phyloP scores from a whole-genome alignment of 129 eudicot genomes.

The Escallonia rubra region DNA sequence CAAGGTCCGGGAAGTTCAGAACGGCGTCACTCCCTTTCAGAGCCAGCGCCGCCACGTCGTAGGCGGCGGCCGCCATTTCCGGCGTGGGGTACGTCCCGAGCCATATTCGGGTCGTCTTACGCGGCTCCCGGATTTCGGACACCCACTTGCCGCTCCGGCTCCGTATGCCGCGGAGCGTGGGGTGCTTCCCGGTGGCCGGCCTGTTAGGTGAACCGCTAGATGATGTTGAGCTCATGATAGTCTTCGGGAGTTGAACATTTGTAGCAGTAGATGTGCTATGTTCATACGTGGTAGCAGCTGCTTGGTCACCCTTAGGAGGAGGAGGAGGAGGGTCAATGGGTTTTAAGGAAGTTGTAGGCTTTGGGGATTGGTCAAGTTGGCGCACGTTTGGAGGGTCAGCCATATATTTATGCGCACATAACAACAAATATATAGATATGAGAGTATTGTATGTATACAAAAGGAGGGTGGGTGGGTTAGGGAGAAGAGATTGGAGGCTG shows the following conservation, averaged over 20 bases:
- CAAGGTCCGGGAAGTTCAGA: slow-evolving; percentile 48
- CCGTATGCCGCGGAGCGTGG: slow-evolving; percentile 41
- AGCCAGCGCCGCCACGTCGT: slow-evolving; percentile 70
- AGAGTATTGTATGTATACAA: background rate
- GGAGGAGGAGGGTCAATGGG: slow-evolving; percentile 6
- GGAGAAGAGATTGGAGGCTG: background rate
- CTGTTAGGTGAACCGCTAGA: slow-evolving; percentile 17
- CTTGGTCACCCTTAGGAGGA: slow-evolving; percentile 2
- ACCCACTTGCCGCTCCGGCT: slow-evolving; percentile 67
- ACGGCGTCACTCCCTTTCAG: slow-evolving; percentile 35
- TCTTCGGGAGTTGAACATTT: background rate
- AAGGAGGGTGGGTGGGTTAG: background rate
- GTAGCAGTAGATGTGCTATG: slow-evolving; percentile 9
- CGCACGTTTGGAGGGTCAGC: slow-evolving; percentile 20
- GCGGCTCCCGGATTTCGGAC: slow-evolving; percentile 66
- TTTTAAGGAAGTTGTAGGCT: background rate
- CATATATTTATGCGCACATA: background rate
- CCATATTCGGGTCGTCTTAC: slow-evolving; percentile 60
- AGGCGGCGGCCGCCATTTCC: slow-evolving; percentile 80
- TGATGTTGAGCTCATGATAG: slow-evolving; percentile 24
- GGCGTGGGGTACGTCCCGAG: slow-evolving; percentile 58
- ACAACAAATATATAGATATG: too few relatives aligned
- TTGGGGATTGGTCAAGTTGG: slow-evolving; percentile 8
- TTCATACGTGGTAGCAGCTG: background rate
- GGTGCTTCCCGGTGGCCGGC: slow-evolving; percentile 39